Conservation (phyloP, 768 basidiomycete genomes). For the Leccinum uliginosum region DNA sequence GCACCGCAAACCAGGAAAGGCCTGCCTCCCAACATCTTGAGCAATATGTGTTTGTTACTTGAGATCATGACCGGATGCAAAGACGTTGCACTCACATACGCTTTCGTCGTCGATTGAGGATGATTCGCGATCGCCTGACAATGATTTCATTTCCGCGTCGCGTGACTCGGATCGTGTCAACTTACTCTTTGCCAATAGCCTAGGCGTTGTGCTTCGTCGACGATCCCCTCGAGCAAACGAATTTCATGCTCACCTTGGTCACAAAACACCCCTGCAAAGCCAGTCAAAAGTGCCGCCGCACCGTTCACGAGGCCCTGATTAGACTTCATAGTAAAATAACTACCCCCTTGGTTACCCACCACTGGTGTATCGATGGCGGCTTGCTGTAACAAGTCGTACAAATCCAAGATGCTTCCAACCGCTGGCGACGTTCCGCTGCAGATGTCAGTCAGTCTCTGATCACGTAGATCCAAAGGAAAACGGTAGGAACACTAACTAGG, state of each 20-base stretch:
- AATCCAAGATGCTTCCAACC: conserved; percentile 35
- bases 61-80: too few species aligned
- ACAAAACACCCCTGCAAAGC: conserved; percentile 47
- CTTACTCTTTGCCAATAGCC: conserved; percentile 52
- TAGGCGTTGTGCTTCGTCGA: conserved; percentile 8
- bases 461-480: background rate
- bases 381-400: conserved; percentile 45
- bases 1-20: conserved; percentile 55
- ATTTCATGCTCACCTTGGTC: conserved; percentile 38
- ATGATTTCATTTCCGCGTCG: background rate
- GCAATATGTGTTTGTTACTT: background rate
- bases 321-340: conserved; percentile 56
- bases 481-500: conserved; percentile 23
- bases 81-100: conserved; percentile 35
- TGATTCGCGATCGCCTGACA: conserved; percentile 46
- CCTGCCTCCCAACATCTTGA: conserved; percentile 53
- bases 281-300: conserved; percentile 34
- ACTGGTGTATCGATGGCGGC: conserved; percentile 46
- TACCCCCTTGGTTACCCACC: conserved; percentile 44
- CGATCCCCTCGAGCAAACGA: background rate
- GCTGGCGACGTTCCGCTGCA: conserved; percentile 35
- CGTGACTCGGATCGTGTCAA: background rate
- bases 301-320: conserved; percentile 42
- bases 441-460: background rate
- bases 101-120: conserved; percentile 47